Conservation (phyloP, 495 filamentous ascomycete species). For the Podospora didyma region DNA sequence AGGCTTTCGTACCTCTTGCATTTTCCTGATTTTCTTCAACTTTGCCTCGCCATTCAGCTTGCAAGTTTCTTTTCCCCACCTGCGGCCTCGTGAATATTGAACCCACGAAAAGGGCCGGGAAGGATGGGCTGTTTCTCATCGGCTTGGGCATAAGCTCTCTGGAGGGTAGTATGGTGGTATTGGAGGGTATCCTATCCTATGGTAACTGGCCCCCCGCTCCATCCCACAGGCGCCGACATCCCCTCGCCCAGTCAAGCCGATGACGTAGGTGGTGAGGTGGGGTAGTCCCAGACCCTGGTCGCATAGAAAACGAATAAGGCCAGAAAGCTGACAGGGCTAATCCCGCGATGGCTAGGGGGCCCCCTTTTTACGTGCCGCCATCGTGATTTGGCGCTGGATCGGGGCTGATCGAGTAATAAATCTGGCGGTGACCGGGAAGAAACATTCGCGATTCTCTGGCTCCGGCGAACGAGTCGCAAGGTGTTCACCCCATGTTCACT, state of each 20-base stretch:
- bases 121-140: not conserved
- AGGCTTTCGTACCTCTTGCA: no score
- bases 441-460: no score
- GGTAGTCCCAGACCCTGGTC: constrained; percentile 14
- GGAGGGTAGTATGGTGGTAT: not conserved
- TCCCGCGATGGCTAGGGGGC: not conserved
- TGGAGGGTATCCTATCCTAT: not conserved
- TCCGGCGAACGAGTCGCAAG: no score
- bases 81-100: not conserved
- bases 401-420: not conserved
- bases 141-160: no score
- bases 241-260: constrained; percentile 3
- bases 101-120: not conserved
- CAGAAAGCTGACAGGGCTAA: not conserved
- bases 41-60: no score
- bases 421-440: constrained; percentile 5
- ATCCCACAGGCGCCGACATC: not conserved
- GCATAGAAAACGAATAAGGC: not conserved
- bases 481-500: no score
- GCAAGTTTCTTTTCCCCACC: no score
- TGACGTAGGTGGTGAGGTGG: constrained; percentile 25
- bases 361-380: not conserved
- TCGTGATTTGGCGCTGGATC: constrained; percentile 8
- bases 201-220: no score
- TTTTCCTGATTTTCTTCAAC: no score